phyloP scores from a whole-genome alignment of 1,139 yeast species.

The Candida glucosophila region DNA sequence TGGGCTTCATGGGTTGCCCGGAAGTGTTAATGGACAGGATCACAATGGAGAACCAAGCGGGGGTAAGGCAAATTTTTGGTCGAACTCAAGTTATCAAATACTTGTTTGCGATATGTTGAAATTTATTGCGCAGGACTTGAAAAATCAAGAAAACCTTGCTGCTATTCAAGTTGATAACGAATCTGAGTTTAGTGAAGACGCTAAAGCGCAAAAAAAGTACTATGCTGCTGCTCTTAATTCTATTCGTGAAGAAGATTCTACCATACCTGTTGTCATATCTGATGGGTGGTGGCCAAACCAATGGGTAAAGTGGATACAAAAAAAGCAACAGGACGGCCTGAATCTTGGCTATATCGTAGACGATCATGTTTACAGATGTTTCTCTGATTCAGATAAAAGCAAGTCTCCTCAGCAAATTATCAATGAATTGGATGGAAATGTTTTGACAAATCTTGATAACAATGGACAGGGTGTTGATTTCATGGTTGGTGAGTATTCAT shows the following conservation, averaged over 20 bases:
- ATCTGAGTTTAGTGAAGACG: slow-evolving; percentile 52
- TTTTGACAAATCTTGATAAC: slow-evolving; percentile 42
- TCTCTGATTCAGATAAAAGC: slow-evolving; percentile 62
- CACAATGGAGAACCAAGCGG: slow-evolving; percentile 67
- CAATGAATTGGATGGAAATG: slow-evolving; percentile 43
- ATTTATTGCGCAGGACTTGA: slow-evolving; percentile 56
- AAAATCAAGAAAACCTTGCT: slow-evolving; percentile 53
- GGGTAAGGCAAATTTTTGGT: slow-evolving; percentile 60
- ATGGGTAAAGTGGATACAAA: slow-evolving; percentile 64
- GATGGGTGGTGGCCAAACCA: slow-evolving; percentile 92
- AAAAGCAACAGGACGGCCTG: slow-evolving; percentile 25
- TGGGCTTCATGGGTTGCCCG: slow-evolving; percentile 86
- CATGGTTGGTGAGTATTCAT: slow-evolving; percentile 83
- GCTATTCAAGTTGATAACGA: slow-evolving; percentile 87
- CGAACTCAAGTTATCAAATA: slow-evolving; percentile 31
- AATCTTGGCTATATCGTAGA: slow-evolving; percentile 66
- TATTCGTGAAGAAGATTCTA: slow-evolving; percentile 47
- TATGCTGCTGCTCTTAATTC: slow-evolving; percentile 60
- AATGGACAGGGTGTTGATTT: slow-evolving; percentile 53
- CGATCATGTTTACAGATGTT: slow-evolving; percentile 80
- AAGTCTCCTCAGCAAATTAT: slow-evolving; percentile 62
- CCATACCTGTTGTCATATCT: slow-evolving; percentile 69
- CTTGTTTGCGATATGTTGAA: slow-evolving; percentile 44
- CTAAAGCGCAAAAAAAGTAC: slow-evolving; percentile 47
- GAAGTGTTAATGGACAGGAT: slow-evolving; percentile 79